Base-by-base conservation (phyloP, 2,329 filamentous ascomycete species). In the Coleophoma eucalyptorum region DNA sequence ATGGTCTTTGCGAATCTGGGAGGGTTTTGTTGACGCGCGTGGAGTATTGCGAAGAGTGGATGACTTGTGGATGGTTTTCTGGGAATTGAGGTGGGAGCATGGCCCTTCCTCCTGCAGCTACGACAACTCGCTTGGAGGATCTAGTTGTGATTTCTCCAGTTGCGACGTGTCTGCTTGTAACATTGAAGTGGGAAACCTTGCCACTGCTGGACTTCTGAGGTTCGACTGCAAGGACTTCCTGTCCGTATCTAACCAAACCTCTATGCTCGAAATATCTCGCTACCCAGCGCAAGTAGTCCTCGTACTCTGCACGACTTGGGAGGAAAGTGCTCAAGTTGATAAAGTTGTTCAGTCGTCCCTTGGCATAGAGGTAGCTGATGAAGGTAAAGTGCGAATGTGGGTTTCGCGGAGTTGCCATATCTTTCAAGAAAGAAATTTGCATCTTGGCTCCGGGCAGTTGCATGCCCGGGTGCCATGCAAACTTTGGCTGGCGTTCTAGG, bases 371-470 rank as follows among this genome's bases (percentile, higher is more conserved):
- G 68, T 97, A 97, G 72, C 97, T 97, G 65, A 96, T 76, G 72
- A 97, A 97, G 13, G 93, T 97, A 70, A 97, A 97, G 62, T 91
- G 81, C 58, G 89, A 96, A 56, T 87, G 83, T 7, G 93, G 93
- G 66, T 97, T 86, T 51, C 93, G 81, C 59, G 96, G 77, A 3
- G 90, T 94, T 3, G 93, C 93, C 68, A 97, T 81, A 66, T 97
- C 93, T 73, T 97, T 97, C 73, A 97, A 80, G 74, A 96, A 97
- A 10, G 90, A 95, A 61, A 97, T 97, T 67, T 97, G 93, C 93
- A 97, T 97, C 72, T 88, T 91, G 48, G 92, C 89, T 5, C 91
- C 92, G 0, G 91, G 90, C 3, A 97, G 80, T 52, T 97, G 83
- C 93, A 97, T 97, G 53, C 93, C 93, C 0, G 90, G 85, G 69